Evolutionary conservation across 1,284 basidiomycete species (phyloP), one percentile per base, ranked within the genome.

Genomic region (Pterula multifida): DNA sequence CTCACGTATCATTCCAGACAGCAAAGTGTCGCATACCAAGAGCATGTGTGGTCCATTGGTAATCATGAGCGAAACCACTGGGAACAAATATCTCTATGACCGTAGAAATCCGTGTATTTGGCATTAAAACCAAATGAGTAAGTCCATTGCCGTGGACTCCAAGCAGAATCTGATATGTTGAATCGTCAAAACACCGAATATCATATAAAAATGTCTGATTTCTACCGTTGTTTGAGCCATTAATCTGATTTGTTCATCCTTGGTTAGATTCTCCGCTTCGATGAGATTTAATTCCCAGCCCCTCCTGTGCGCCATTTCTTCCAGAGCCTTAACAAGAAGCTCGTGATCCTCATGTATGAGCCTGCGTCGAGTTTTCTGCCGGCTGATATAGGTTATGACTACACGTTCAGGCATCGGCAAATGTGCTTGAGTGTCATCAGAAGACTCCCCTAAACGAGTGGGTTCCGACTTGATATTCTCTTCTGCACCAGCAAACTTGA

Each of bases 61-160:
- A 91, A 62, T 90, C 87, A 57, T 83, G 76, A 28, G 87, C 82
- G 63, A 87, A 91, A 0, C 88, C 89, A 3, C 64, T 69, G 3
- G 85, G 83, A 58, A 71, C 85, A 66, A 90, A 88, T 39, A 92
- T 79, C 65, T 91, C 89, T 58, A 92, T 85, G 17, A 88, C 83
- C 1, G 81, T 77, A 17, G 82, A 77, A 26, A 76, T 65, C 0
- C 73, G 72, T 1, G 76, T 81, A 1, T 77, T 76, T 2, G 79
- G 75, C 84, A 90, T 86, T 72, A 85, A 80, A 28, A 90, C 71
- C 4, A 88, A 67, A 57, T 88, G 81, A 6, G 86, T 84, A 1
- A 90, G 68, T 2, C 87, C 87, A 59, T 89, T 87, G 1, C 88
- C 87, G 55, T 90, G 87, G 1, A 90, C 81, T 28, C 85, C 85